Evolutionary conservation across 148 eudicot species (phyloP), one percentile per base, ranked within the genome.

Genomic region (Rhododendron ferrugineum): DNA sequence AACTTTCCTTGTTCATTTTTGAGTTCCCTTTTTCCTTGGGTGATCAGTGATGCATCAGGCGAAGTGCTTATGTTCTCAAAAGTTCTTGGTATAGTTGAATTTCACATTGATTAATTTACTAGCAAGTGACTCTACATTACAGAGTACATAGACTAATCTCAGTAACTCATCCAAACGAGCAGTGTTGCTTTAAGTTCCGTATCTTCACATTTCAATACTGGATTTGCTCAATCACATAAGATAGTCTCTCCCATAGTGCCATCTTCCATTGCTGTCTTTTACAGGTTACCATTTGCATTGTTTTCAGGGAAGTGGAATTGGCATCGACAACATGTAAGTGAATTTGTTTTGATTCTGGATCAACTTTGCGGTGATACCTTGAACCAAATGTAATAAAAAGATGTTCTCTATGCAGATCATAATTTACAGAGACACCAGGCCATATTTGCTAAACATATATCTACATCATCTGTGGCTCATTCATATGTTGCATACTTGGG

Each of bases 221-320:
- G 42, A 11, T 6, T 11, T 52, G 82, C 81, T 68, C 80, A 72
- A 72, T 49, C 9, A 8, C 42, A 56, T 15, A 79, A 60, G 20
- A 5, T 22, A 56, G 79, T 77, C 68, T 78, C 8, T 50, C 78
- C 42, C 7, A 30, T 28, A 7, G 22, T 42, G 5, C 74, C 18
- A 47, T 72, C 42, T 40, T 49, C 49, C 3, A 78, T 77, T 86
- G 11, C 73, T 73, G 60, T 74, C 50, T 44, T 83, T 83, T 77
- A 83, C 85, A 23, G 49, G 6, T 77, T 60, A 16, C 50, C 72
- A 47, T 68, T 66, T 83, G 11, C 79, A 60, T 58, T 70, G 60
- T 42, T 86, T 84, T 80, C 90, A 88, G 90, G 85, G 90, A 64
- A 66, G 64, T 82, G 74, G 88, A 86, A 34, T 74, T 88, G 36